phyloP scores from a whole-genome alignment of 2,329 filamentous ascomycete species.

The Sporothrix euskadiensis region DNA sequence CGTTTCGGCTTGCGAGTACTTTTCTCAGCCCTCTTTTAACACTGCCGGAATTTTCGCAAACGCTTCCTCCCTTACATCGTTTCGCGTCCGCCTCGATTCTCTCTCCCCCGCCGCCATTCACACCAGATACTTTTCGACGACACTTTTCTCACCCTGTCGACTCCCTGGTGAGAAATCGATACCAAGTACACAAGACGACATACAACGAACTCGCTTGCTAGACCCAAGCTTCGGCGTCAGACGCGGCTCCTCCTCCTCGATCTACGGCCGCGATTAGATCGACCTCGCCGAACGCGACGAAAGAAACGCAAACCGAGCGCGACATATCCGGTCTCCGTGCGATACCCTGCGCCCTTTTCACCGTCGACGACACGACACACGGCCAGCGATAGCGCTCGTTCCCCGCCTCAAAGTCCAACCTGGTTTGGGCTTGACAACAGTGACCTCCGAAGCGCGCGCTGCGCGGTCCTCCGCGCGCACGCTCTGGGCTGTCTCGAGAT shows the following conservation, averaged over 20 bases:
- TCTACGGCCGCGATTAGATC: neutral
- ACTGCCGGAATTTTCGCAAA: neutral
- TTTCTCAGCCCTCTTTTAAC: neutral
- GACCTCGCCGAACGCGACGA: neutral
- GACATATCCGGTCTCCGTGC: neutral
- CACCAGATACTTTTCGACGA: neutral
- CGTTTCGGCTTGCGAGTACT: neutral
- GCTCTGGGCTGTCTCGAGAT: constrained; percentile 5
- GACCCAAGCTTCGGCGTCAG: neutral
- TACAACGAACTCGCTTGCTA: neutral
- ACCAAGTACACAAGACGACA: neutral
- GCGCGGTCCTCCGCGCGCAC: constrained; percentile 28
- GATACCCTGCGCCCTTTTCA: neutral
- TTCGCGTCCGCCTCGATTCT: constrained; percentile 7
- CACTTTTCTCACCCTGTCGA: neutral
- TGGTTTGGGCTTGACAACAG: constrained; percentile 1
- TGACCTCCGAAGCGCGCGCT: constrained; percentile 24
- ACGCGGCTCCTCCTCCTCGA: constrained; percentile 14
- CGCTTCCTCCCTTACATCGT: constrained; percentile 11
- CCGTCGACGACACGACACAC: neutral
- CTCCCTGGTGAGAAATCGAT: neutral
- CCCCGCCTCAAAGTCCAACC: neutral
- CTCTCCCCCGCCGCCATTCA: neutral
- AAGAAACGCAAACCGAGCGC: neutral
- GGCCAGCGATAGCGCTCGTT: neutral